phyloP scores from a whole-genome alignment of 305 asterid species.

The Fraxinus nigra region DNA sequence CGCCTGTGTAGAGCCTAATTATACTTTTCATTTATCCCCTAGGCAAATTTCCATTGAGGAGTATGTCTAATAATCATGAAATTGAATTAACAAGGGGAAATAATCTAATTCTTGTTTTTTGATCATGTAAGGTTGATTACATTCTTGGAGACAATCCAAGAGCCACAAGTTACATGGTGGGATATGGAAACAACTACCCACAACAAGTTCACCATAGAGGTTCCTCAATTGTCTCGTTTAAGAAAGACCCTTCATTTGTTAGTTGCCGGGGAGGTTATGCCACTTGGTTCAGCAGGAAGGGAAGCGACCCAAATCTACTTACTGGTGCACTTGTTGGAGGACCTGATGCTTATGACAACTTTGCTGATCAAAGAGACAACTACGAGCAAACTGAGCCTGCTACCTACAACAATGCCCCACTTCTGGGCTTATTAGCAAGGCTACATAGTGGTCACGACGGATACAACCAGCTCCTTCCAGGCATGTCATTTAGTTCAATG shows the following conservation, averaged over 20 bases:
- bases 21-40: not conserved
- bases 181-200: conserved; percentile 91
- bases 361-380: conserved; percentile 91
- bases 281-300: conserved; percentile 79
- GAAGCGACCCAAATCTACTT: conserved; percentile 79
- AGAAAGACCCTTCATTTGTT: conserved; percentile 58
- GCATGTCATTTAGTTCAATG: conserved; percentile 26
- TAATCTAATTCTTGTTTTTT: not conserved
- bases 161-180: conserved; percentile 98
- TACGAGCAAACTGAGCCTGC: conserved; percentile 99
- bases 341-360: conserved; percentile 95
- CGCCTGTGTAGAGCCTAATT: not conserved
- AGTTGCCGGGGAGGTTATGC: conserved; percentile 96
- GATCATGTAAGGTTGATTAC: conserved; percentile 73
- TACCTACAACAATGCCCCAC: conserved; percentile 93
- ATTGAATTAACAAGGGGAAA: not conserved
- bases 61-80: not conserved
- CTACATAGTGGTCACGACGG: conserved; percentile 72
- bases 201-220: conserved; percentile 94
- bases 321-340: conserved; percentile 98
- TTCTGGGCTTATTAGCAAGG: conserved; percentile 78
- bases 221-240: conserved; percentile 83
- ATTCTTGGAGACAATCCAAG: conserved; percentile 97
- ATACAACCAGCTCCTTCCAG: conserved; percentile 88
- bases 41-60: not conserved